Conservation (phyloP, 169 alveolate species). For the Cryptosporidium bovis region DNA sequence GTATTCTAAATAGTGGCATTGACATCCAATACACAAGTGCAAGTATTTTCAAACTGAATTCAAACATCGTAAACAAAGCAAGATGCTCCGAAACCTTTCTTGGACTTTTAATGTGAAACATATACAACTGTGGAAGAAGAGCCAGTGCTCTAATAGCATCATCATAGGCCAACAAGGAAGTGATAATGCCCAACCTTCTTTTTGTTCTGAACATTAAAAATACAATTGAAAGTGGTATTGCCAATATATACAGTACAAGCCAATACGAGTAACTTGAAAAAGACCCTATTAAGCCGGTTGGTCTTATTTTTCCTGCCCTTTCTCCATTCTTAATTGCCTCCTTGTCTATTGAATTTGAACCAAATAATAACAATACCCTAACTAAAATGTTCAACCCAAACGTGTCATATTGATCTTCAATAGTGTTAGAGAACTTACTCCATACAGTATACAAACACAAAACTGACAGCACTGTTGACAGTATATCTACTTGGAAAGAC, state of each 20-base stretch:
- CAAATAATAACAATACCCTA: slow-evolving; percentile 37
- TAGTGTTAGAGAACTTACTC: slow-evolving; percentile 73
- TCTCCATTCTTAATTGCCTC: slow-evolving; percentile 54
- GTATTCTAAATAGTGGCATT: slow-evolving; percentile 69
- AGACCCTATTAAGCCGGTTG: slow-evolving; percentile 46
- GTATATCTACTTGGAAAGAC: slow-evolving; percentile 77
- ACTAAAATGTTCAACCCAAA: slow-evolving; percentile 77
- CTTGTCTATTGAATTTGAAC: slow-evolving; percentile 70
- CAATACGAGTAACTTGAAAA: slow-evolving; percentile 29
- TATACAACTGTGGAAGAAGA: slow-evolving; percentile 79
- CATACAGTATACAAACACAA: slow-evolving; percentile 69
- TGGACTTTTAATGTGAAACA: slow-evolving; percentile 80
- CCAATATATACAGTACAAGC: slow-evolving; percentile 55
- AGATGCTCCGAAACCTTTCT: slow-evolving; percentile 77
- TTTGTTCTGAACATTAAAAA: slow-evolving; percentile 50
- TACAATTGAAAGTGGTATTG: slow-evolving; percentile 54
- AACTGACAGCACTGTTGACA: slow-evolving; percentile 77
- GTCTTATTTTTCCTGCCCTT: slow-evolving; percentile 66
- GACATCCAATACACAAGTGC: slow-evolving; percentile 80
- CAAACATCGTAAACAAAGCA: slow-evolving; percentile 78
- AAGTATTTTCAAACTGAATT: slow-evolving; percentile 74
- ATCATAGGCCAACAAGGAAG: slow-evolving; percentile 74
- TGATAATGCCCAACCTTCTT: slow-evolving; percentile 61
- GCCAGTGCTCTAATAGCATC: slow-evolving; percentile 81
- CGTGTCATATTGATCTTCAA: slow-evolving; percentile 78